These are phyloP conservation scores for Pseudocercospora eumusae DNA, from an alignment of 2,329 filamentous ascomycete species.

Conservation along the genomic window DNA sequence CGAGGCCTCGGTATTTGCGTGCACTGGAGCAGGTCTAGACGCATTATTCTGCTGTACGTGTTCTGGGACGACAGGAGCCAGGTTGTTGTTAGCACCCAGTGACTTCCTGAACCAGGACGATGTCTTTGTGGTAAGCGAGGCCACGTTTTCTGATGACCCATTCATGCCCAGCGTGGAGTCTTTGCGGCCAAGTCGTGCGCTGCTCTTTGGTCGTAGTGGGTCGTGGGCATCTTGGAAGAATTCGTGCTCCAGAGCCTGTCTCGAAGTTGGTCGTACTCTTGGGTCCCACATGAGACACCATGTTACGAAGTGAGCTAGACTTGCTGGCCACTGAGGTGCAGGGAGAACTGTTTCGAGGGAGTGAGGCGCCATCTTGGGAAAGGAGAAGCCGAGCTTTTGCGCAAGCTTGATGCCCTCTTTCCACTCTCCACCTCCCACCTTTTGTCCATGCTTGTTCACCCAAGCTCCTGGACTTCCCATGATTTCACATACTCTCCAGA, in stretches of 20 bases:
- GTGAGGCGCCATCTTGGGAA: conserved; percentile 98
- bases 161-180: conserved; percentile 77
- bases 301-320: conserved; percentile 89
- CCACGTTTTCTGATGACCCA: conserved; percentile 60
- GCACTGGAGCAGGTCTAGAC: conserved; percentile 46
- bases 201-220: conserved; percentile 88
- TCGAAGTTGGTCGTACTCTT: conserved; percentile 83
- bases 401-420: conserved; percentile 89
- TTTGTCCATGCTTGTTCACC: conserved; percentile 87
- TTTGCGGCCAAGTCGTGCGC: conserved; percentile 82
- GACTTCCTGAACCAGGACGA: conserved; percentile 95
- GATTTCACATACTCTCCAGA: conserved; percentile 98
- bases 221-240: conserved; percentile 93
- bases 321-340: conserved; percentile 84
- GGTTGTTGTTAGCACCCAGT: conserved; percentile 77
- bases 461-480: conserved; percentile 99
- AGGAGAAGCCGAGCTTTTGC: conserved; percentile 95
- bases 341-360: conserved; percentile 93
- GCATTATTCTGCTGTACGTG: conserved; percentile 47
- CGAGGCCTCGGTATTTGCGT: conserved; percentile 47
- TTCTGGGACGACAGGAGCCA: conserved; percentile 60
- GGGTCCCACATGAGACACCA: conserved; percentile 99
- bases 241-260: conserved; percentile 91
- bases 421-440: conserved; percentile 95
- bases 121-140: conserved; percentile 72